Conservation (phyloP, 2,329 filamentous ascomycete species). For the Talaromyces amestolkiae region DNA sequence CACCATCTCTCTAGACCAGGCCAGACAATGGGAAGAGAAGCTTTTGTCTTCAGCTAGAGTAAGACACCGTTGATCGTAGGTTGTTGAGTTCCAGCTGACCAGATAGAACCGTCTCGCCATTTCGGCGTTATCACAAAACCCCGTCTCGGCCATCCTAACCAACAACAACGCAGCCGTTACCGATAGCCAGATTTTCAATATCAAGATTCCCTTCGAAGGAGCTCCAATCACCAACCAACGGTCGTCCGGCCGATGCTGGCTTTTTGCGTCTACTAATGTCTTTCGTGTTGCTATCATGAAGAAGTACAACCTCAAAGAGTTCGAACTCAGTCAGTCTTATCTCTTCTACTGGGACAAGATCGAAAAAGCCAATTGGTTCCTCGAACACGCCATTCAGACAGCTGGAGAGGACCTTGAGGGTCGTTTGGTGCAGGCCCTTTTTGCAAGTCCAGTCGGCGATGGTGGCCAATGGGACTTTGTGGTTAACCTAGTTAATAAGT, state of each 20-base stretch:
- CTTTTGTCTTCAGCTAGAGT: slow-evolving; percentile 31
- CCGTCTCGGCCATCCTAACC: slow-evolving; percentile 64
- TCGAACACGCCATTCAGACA: slow-evolving; percentile 79
- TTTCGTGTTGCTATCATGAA: slow-evolving; percentile 88
- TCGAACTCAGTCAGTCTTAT: slow-evolving; percentile 84
- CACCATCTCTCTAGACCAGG: slow-evolving; percentile 24
- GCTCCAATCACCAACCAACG: slow-evolving; percentile 81
- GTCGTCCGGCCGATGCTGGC: slow-evolving; percentile 80
- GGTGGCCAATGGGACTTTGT: slow-evolving; percentile 94
- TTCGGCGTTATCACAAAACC: slow-evolving; percentile 66
- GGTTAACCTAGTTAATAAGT: slow-evolving; percentile 79
- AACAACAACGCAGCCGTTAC: slow-evolving; percentile 61
- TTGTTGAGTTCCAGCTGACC: not conserved
- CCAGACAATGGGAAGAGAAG: slow-evolving; percentile 28
- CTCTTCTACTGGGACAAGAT: slow-evolving; percentile 94
- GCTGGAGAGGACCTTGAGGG: slow-evolving; percentile 67
- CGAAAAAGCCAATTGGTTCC: slow-evolving; percentile 86
- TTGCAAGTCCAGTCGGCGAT: slow-evolving; percentile 68
- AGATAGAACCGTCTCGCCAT: slow-evolving; percentile 67
- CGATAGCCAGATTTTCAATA: slow-evolving; percentile 78
- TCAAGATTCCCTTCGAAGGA: slow-evolving; percentile 78
- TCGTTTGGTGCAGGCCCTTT: slow-evolving; percentile 67
- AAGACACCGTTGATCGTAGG: not conserved
- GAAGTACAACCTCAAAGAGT: slow-evolving; percentile 71
- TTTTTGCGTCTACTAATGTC: slow-evolving; percentile 88